Conservation (phyloP, 306 rosid genomes). For the Ziziphus jujuba region DNA sequence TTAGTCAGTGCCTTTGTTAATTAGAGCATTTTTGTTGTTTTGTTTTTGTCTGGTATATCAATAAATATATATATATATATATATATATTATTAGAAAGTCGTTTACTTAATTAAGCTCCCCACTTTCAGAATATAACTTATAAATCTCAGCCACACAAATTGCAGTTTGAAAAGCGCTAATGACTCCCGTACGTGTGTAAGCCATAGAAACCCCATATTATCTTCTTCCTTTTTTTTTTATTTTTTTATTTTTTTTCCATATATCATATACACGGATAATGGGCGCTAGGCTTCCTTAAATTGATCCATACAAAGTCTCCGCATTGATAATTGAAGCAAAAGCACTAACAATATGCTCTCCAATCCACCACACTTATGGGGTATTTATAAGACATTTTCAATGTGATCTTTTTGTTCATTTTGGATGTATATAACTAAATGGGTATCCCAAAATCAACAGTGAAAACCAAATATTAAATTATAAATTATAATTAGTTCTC, state of each 20-base stretch:
- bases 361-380: too few species aligned
- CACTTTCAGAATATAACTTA: slow-evolving; percentile 1
- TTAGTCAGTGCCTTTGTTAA: slow-evolving; percentile 24
- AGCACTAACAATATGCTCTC: slow-evolving; percentile 9
- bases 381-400: not conserved
- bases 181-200: not conserved
- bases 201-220: too few species aligned
- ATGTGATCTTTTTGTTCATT: not conserved
- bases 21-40: slow-evolving; percentile 21
- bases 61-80: not conserved
- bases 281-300: not conserved
- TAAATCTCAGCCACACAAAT: not conserved
- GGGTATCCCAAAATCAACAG: slow-evolving; percentile 3
- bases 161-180: slow-evolving; percentile 5
- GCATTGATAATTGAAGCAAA: not conserved
- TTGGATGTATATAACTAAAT: not conserved
- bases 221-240: too few species aligned
- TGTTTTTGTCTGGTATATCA: slow-evolving; percentile 7
- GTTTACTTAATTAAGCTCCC: slow-evolving; percentile 3
- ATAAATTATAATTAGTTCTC: not conserved
- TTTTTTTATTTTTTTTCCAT: not conserved
- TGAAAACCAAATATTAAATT: slow-evolving; percentile 1
- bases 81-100: slow-evolving; percentile 12
- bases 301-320: not conserved
- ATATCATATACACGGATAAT: not conserved